These are phyloP conservation scores for Medicago arabica DNA, from an alignment of 306 rosid species.

Conservation along the genomic window DNA sequence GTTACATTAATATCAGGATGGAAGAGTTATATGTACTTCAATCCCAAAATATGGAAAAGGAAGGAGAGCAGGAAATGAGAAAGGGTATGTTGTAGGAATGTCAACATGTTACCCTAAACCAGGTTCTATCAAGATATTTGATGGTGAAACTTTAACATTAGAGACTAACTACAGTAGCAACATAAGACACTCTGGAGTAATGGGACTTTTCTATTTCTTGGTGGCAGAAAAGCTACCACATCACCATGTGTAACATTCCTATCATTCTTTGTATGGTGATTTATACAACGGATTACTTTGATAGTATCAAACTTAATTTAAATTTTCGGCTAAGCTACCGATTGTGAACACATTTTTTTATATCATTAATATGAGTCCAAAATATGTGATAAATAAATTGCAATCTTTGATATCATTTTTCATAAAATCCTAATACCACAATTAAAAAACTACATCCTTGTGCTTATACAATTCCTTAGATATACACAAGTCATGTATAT, in stretches of 20 bases:
- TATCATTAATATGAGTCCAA: too few relatives aligned
- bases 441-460: neutral
- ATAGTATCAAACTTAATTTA: neutral
- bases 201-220: conserved; percentile 77
- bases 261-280: neutral
- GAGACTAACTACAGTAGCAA: conserved; percentile 49
- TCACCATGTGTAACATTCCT: conserved; percentile 11
- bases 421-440: neutral
- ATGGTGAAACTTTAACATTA: conserved; percentile 62
- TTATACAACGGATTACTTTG: too few relatives aligned
- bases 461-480: conserved; percentile 6
- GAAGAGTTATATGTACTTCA: conserved; percentile 70
- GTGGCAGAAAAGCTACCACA: conserved; percentile 64
- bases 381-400: too few relatives aligned
- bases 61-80: conserved; percentile 71
- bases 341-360: too few relatives aligned
- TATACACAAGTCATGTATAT: conserved; percentile 24
- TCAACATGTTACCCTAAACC: conserved; percentile 73
- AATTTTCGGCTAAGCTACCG: neutral
- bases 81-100: conserved; percentile 86
- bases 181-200: conserved; percentile 64
- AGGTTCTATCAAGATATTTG: conserved; percentile 63
- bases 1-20: conserved; percentile 57
- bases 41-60: conserved; percentile 72
- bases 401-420: neutral